Base-by-base conservation (phyloP, 805 yeast species). In the Schwanniomyces vanrijiae region DNA sequence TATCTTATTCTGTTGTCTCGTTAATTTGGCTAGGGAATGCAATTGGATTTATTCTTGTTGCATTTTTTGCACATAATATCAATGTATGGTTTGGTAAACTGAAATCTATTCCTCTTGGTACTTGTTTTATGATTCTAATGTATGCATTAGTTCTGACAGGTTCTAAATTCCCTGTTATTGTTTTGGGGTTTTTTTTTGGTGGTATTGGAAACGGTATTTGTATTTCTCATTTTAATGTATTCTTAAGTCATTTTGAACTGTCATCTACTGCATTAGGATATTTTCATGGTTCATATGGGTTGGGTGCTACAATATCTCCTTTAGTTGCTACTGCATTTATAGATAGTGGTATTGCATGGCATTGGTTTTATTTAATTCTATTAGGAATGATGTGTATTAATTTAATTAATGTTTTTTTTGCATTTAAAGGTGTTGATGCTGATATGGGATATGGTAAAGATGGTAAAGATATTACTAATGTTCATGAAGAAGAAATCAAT, bases 11-110 rank as follows among this genome's bases (percentile, higher is more conserved):
- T 2, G 54, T 77, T n/a, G 84, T 80, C 2, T 80, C 86, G 2
- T 55, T 78, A 46, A 73, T 82, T 42, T 82, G 86, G 86, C 60
- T 82, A 49, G 69, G 80, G 28, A 79, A 73, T 56, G 83, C 86
- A 0, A 43, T 73, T n/a, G 87, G 86, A 0, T 82, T 68, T 55
- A 72, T 82, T 8, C 22, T 71, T 3, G 65, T 80, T 38, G 86
- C 86, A 0, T 54, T 70, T n/a, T 49, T 72, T n/a, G 68, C 81
- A 5, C 80, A 77, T 52, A 60, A 65, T 43, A 47, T 81, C 42
- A 76, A 75, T 49, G 55, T 60, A 1, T 49, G 58, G 31, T 53
- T 81, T 5, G 81, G 81, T 0, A 69, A 69, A 40, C 62, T 60
- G n/a, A 65, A 65, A 44, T 65, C 75, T 54, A 52, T 75, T 26